Percentiles rank a stretch among this genome's conserved stretches.
These are phyloP conservation scores for Petunia secreta DNA, from an alignment of 257 asterid species.

Conservation along the genomic window DNA sequence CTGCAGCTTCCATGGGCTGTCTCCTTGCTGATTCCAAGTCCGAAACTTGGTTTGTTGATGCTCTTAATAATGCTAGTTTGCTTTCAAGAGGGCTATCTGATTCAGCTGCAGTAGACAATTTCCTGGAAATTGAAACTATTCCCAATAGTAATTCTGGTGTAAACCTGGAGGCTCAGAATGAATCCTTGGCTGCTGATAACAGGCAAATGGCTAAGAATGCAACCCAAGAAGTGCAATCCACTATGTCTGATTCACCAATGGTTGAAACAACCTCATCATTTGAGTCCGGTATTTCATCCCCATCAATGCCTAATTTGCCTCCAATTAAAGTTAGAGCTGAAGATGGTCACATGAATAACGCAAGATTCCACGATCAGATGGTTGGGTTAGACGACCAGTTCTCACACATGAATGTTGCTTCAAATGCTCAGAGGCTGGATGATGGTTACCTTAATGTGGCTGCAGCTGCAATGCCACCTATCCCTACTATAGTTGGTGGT, in stretches of 20 bases:
- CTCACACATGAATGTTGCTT: slow-evolving; percentile 49
- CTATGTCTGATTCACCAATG: slow-evolving; percentile 24
- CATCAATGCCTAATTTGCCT: slow-evolving; percentile 59
- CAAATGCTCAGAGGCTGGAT: slow-evolving; percentile 36
- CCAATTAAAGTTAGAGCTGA: slow-evolving; percentile 58
- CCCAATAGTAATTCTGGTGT: slow-evolving; percentile 35
- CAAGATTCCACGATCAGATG: slow-evolving; percentile 32
- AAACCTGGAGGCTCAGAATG: slow-evolving; percentile 39
- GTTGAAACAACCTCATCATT: slow-evolving; percentile 26
- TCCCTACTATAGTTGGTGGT: slow-evolving; percentile 29
- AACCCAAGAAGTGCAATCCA: slow-evolving; percentile 26
- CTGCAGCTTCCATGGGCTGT: slow-evolving; percentile 69
- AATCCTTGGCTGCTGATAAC: not conserved
- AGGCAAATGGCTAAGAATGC: slow-evolving; percentile 12
- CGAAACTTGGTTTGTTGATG: slow-evolving; percentile 82
- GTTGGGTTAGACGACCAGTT: slow-evolving; percentile 58
- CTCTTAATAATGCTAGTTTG: slow-evolving; percentile 59
- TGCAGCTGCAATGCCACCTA: slow-evolving; percentile 33
- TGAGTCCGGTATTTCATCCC: slow-evolving; percentile 54
- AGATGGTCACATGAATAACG: slow-evolving; percentile 26
- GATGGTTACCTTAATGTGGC: slow-evolving; percentile 22
- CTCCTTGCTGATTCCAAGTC: slow-evolving; percentile 70
- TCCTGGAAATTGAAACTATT: slow-evolving; percentile 49
- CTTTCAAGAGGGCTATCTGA: slow-evolving; percentile 66
- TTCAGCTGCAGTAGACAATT: slow-evolving; percentile 53